Evolutionary conservation across 2,329 filamentous ascomycete species (phyloP).

Genomic region (Colletotrichum caudatum): DNA sequence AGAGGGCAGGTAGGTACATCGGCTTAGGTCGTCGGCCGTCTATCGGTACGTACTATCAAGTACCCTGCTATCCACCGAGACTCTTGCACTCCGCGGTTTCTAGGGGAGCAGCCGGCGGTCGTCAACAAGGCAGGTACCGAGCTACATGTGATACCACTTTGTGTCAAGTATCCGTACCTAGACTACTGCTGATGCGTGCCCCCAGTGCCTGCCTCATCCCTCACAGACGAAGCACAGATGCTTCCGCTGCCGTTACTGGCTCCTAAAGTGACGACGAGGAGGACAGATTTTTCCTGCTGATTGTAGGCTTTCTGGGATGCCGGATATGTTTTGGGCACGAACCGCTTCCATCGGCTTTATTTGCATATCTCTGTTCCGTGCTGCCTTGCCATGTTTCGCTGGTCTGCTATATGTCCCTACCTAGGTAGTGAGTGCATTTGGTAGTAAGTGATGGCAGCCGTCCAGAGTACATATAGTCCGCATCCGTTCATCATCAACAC

Average conservation of each 20-base stretch:
- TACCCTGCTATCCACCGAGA: neutral
- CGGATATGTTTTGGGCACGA: slow-evolving; percentile 4
- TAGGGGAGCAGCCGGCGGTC: neutral
- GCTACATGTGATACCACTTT: neutral
- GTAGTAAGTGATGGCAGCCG: neutral
- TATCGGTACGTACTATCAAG: slow-evolving; percentile 6
- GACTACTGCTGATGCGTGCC: neutral
- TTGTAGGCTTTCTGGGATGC: neutral
- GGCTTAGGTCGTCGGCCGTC: neutral
- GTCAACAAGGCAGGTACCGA: slow-evolving; percentile 14
- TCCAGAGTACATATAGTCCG: neutral
- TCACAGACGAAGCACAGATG: slow-evolving; percentile 23
- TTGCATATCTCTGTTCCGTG: neutral
- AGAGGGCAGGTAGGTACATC: neutral
- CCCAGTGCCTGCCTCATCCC: neutral
- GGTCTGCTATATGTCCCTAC: neutral
- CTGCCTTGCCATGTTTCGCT: neutral
- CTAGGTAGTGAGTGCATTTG: neutral
- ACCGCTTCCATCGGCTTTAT: slow-evolving; percentile 12
- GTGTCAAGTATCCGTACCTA: slow-evolving; percentile 3
- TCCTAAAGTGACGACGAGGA: neutral
- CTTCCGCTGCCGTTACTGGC: slow-evolving; percentile 24
- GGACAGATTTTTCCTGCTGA: neutral
- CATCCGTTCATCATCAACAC: slow-evolving; percentile 12
- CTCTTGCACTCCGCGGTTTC: slow-evolving; percentile 2